Conservation (phyloP, 2,329 filamentous ascomycete species). For the Xylariales sp. region DNA sequence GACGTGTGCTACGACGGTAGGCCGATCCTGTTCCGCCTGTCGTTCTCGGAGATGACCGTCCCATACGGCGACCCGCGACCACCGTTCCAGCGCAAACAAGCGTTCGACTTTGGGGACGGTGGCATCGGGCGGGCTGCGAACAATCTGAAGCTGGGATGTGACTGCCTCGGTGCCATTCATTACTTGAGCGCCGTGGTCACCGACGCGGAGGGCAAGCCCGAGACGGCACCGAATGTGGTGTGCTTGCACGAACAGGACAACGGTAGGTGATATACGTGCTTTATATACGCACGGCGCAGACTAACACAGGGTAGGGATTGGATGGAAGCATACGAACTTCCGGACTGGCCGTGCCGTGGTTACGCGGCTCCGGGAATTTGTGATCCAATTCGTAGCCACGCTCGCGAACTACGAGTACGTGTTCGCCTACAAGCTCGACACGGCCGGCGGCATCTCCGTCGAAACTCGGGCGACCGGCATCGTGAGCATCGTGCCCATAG, state of each 20-base stretch:
- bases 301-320: conserved; percentile 58
- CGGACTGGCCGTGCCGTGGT: conserved; percentile 71
- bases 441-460: conserved; percentile 68
- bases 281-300: not conserved
- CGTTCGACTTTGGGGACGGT: conserved; percentile 76
- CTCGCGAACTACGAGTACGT: conserved; percentile 79
- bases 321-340: conserved; percentile 78
- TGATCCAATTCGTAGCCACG: conserved; percentile 75
- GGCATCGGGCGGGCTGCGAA: conserved; percentile 74
- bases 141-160: conserved; percentile 74
- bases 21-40: conserved; percentile 68
- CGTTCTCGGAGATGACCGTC: conserved; percentile 71
- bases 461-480: conserved; percentile 76
- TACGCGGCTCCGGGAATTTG: conserved; percentile 69
- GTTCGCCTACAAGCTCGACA: conserved; percentile 73
- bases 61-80: conserved; percentile 72
- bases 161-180: conserved; percentile 75
- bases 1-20: conserved; percentile 70
- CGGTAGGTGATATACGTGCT: conserved; percentile 47
- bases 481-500: conserved; percentile 71
- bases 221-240: conserved; percentile 67
- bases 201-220: conserved; percentile 64
- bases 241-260: conserved; percentile 78
- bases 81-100: conserved; percentile 74
- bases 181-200: conserved; percentile 64